A percentile compares a stretch with the other conserved stretches of the same genome.
Conservation (phyloP, 495 filamentous ascomycete species). For the Penicillium turbatum region DNA sequence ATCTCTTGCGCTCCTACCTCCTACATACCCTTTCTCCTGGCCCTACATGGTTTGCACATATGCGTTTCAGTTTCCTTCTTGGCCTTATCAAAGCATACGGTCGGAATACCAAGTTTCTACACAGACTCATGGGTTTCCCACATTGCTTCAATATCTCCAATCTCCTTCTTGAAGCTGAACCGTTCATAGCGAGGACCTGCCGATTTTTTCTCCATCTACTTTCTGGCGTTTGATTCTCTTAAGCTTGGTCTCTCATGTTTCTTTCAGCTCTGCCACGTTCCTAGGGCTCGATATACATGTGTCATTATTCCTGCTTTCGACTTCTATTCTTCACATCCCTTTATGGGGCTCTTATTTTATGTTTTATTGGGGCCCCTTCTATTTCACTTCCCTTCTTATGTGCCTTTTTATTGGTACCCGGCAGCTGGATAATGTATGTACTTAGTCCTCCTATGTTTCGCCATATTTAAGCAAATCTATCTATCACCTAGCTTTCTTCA, state of each 20-base stretch:
- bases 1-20: conserved; percentile 19
- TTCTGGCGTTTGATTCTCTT: conserved; percentile 27
- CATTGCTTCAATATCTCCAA: conserved; percentile 4
- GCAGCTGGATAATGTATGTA: conserved; percentile 48
- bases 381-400: conserved; percentile 28
- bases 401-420: conserved; percentile 30
- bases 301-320: conserved; percentile 11
- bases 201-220: conserved; percentile 24
- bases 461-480: not conserved
- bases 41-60: conserved; percentile 39
- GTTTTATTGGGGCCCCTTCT: conserved; percentile 15
- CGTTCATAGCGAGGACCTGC: conserved; percentile 35
- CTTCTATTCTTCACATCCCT: conserved; percentile 13
- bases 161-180: conserved; percentile 15
- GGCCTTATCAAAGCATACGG: conserved; percentile 5
- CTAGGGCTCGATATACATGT: conserved; percentile 38
- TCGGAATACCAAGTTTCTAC: conserved; percentile 2
- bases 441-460: conserved; percentile 35
- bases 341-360: conserved; percentile 8
- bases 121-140: not conserved
- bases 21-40: conserved; percentile 25
- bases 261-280: conserved; percentile 40
- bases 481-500: conserved; percentile 7
- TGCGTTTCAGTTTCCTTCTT: conserved; percentile 18
- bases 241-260: conserved; percentile 28